Evolutionary conservation across 345 rosid species (phyloP), one percentile per base, ranked within the genome.

Genomic region (Alliaria petiolata): DNA sequence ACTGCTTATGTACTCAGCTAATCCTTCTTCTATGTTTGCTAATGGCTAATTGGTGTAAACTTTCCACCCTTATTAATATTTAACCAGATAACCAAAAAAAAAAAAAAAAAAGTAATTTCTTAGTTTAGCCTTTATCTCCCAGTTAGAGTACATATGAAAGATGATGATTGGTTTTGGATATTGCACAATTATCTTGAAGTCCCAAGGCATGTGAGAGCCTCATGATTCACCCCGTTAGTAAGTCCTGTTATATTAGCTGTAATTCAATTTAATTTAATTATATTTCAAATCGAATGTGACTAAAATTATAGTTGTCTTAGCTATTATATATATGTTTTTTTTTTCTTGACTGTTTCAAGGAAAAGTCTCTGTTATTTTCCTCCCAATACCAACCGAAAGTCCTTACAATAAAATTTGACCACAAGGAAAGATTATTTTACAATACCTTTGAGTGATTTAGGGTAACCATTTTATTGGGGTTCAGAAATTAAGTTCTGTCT

Each of bases 201-300:
- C 15, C 1, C 17, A 35, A 22, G 59, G 47, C 59, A 65, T 65
- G 59, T 36, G 70, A 55, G 10, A 49, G 44, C 11, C 57, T 65
- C 46, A 49, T 49, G 69, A 65, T 49, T 14, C 69, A 47, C 26
- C 52, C 30, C 35, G 35, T 65, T 49, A 35, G 10, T 50, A 65
- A 36, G 36, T 51, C 25, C 31, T 25, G n/a, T n/a, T n/a, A 38
- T 22, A 36, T 50, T 50, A 65, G 47, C 59, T 65, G 59, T 49
- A 14, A 49, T 65, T 49, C 3, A 10, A 20, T 8, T 35, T 65
- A 47, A 12, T 62, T 43, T 64, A 9, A 31, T 33, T n/a, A n/a
- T n/a, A n/a, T n/a, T n/a, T n/a, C n/a, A n/a, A n/a, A n/a, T 40
- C n/a, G 36, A 40, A 44, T 62, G 39, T 58, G 26, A 43, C 14